These are phyloP conservation scores for Colletotrichum musicola DNA, from an alignment of 2,329 filamentous ascomycete species.

Conservation along the genomic window DNA sequence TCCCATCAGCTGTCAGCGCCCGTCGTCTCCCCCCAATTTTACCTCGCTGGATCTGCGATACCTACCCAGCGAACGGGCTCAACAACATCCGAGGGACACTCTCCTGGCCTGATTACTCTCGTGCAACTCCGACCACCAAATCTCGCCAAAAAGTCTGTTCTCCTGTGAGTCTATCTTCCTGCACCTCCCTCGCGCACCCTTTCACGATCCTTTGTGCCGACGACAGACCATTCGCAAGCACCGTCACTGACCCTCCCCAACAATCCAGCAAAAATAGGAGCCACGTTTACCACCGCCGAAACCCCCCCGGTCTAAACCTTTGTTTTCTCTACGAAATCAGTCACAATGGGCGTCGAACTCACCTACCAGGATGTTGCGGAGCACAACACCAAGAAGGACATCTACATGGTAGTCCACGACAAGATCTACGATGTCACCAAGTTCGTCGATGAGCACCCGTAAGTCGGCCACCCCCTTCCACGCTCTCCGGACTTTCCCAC, in stretches of 20 bases:
- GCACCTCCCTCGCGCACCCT: conserved; percentile 2
- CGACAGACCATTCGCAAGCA: conserved; percentile 3
- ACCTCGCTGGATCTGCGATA: conserved; percentile 25
- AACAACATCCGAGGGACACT: conserved; percentile 36
- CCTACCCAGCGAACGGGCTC: conserved; percentile 30
- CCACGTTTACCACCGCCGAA: conserved; percentile 25
- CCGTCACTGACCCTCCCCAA: neutral
- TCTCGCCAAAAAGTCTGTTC: conserved; percentile 23
- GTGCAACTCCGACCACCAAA: conserved; percentile 14
- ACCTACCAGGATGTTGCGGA: conserved; percentile 85
- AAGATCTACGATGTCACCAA: conserved; percentile 92
- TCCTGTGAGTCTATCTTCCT: neutral
- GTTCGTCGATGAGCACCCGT: conserved; percentile 98
- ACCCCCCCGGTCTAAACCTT: conserved; percentile 9
- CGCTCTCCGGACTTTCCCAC: neutral
- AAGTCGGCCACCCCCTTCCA: conserved; percentile 45
- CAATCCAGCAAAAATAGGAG: conserved; percentile 30
- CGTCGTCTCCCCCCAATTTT: conserved; percentile 29
- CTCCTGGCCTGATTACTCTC: conserved; percentile 26
- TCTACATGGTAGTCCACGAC: conserved; percentile 92
- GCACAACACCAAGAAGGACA: conserved; percentile 94
- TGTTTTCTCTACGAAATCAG: conserved; percentile 27
- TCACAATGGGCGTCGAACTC: conserved; percentile 60
- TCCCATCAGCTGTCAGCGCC: conserved; percentile 29
- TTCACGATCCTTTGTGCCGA: neutral